Percentiles rank a stretch among this genome's conserved stretches.
These are phyloP conservation scores for Yamadazyma akitaensis DNA, from an alignment of 805 yeast species.

Conservation along the genomic window DNA sequence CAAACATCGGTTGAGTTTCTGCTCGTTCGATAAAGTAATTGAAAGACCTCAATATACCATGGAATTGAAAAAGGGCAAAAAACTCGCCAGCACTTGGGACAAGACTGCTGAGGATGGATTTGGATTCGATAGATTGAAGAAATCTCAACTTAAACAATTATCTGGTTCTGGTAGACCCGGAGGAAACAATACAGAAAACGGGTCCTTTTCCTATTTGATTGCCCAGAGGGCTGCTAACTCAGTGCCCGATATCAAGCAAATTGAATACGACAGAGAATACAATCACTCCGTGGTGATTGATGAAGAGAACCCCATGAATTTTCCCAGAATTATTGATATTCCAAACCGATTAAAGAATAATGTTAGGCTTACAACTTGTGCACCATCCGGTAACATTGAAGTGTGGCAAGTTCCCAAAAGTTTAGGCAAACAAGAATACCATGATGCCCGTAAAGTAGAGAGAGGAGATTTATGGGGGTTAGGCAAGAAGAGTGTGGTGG, in stretches of 20 bases:
- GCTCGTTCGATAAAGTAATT: slow-evolving; percentile 69
- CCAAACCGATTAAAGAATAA: slow-evolving; percentile 83
- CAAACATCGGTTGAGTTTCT: slow-evolving; percentile 61
- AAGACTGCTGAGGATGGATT: slow-evolving; percentile 50
- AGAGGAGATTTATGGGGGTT: slow-evolving; percentile 85
- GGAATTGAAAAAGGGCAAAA: slow-evolving; percentile 81
- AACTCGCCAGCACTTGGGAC: slow-evolving; percentile 72
- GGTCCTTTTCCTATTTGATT: slow-evolving; percentile 72
- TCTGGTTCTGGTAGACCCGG: slow-evolving; percentile 78
- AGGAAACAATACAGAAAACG: slow-evolving; percentile 66
- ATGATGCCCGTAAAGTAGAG: slow-evolving; percentile 84
- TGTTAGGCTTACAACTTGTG: slow-evolving; percentile 75
- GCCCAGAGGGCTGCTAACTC: slow-evolving; percentile 57
- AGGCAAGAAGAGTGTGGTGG: slow-evolving; percentile 33
- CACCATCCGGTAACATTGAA: slow-evolving; percentile 76
- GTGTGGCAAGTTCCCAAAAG: slow-evolving; percentile 86
- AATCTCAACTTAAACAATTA: slow-evolving; percentile 30
- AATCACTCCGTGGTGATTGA: slow-evolving; percentile 21
- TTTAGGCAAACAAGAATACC: slow-evolving; percentile 67
- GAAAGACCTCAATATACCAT: slow-evolving; percentile 74
- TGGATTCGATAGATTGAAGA: slow-evolving; percentile 43
- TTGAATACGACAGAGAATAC: slow-evolving; percentile 35
- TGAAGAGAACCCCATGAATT: slow-evolving; percentile 28
- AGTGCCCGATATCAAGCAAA: slow-evolving; percentile 33
- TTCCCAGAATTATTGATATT: slow-evolving; percentile 71